Percentiles rank a stretch among this genome's conserved stretches.
phyloP scores from a whole-genome alignment of 768 basidiomycete species.

The Lactifluus volemus region DNA sequence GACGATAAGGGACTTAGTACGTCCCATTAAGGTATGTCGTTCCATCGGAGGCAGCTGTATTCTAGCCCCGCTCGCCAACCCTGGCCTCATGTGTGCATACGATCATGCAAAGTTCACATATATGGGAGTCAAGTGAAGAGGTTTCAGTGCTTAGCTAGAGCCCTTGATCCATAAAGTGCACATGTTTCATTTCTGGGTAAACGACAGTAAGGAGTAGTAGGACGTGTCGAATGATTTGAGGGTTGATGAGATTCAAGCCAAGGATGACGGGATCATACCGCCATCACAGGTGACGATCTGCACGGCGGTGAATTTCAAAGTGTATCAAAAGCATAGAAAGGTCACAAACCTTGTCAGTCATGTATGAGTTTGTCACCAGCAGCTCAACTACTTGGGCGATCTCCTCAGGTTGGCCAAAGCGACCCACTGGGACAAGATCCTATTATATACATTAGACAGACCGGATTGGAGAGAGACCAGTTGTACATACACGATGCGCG shows the following conservation, averaged over 20 bases:
- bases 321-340: not conserved
- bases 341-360: constrained; percentile 45
- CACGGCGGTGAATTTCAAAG: not conserved
- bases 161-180: no score
- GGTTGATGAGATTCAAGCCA: not conserved
- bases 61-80: no score
- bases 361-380: constrained; percentile 42
- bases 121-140: no score
- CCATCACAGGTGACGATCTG: constrained; percentile 19
- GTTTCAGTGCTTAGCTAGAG: no score
- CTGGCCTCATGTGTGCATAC: no score
- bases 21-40: no score
- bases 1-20: no score
- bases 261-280: constrained; percentile 17
- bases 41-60: no score
- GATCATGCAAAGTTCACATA: no score
- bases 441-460: constrained; percentile 15
- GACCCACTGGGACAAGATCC: constrained; percentile 42
- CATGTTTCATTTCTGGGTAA: no score
- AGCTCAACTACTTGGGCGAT: constrained; percentile 44
- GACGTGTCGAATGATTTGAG: no score
- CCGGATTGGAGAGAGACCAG: not conserved
- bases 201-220: no score
- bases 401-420: constrained; percentile 42
- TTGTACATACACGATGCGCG: constrained; percentile 26